Base-by-base conservation (phyloP, 2,329 filamentous ascomycete species). In the Penicillium sp. region DNA sequence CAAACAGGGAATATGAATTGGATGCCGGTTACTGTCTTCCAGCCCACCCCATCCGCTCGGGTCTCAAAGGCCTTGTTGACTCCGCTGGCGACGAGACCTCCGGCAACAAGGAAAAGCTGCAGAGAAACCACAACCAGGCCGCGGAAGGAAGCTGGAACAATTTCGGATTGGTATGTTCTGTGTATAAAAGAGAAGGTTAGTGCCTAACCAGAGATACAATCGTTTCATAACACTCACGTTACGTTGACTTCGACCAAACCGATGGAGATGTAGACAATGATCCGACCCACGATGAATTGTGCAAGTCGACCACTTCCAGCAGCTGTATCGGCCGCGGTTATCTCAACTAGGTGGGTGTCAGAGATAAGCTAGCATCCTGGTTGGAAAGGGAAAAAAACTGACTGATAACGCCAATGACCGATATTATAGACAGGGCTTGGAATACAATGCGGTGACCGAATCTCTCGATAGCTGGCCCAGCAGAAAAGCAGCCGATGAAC, bases 231-330 rank as follows among this genome's bases (percentile, higher is more conserved):
- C 4, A 44, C 51, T 21, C 51, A 54, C 51, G 51, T 54, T 23
- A 54, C 51, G 7, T 54, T 35, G 7, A 54, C 51, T 45, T 54
- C 51, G 8, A 54, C 38, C 7, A 54, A 11, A n/a, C 51, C 51
- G n/a, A 54, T 8, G 7, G 51, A 54, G 13, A 54, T 54, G 41
- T 56, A 56, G 19, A 46, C 38, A 19, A 56, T 47, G 13, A 56
- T 56, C 6, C 53, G 53, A 26, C 53, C 53, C 7, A 56, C 53
- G 7, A 47, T 45, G 17, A 56, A 56, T 21, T 56, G 53, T 7
- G 53, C 53, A n/a, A 56, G n/a, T 2, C 51, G 51, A n/a, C 51
- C 51, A 30, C 13, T 54, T 1, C 51, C 51, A 8, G 51, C 11
- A 8, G 3, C 21, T 19, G 19, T 17, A 26, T 45, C 51, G 13